phyloP scores from a whole-genome alignment of 2,329 filamentous ascomycete genomes.

The Colletotrichum liriopes region DNA sequence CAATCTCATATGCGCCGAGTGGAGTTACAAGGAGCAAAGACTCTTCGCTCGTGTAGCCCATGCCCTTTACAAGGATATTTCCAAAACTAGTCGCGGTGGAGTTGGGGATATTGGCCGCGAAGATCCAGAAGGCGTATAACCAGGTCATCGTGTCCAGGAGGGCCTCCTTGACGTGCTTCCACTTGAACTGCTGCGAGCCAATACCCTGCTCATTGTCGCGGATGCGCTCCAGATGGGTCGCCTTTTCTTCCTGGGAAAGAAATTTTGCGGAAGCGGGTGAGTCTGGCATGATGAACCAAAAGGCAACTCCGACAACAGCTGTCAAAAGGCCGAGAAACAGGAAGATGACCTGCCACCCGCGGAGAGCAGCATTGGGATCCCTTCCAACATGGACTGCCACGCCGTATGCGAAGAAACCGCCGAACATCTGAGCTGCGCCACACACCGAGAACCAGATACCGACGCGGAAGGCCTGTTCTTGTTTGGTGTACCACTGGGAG shows the following conservation, averaged over 20 bases:
- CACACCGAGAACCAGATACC: slow-evolving; percentile 78
- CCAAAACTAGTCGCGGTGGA: slow-evolving; percentile 56
- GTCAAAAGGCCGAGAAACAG: slow-evolving; percentile 69
- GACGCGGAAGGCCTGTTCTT: slow-evolving; percentile 75
- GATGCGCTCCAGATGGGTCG: slow-evolving; percentile 63
- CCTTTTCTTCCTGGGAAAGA: slow-evolving; percentile 69
- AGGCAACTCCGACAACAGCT: slow-evolving; percentile 61
- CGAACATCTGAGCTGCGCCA: slow-evolving; percentile 57
- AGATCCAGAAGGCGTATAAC: slow-evolving; percentile 47
- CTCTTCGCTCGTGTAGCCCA: slow-evolving; percentile 75
- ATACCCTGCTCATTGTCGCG: slow-evolving; percentile 77
- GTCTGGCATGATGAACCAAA: slow-evolving; percentile 65
- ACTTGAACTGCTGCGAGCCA: slow-evolving; percentile 78
- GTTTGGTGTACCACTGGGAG: slow-evolving; percentile 80
- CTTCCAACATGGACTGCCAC: slow-evolving; percentile 64
- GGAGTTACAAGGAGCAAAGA: slow-evolving; percentile 77
- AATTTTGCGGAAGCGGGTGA: slow-evolving; percentile 58
- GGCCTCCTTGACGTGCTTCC: slow-evolving; percentile 68
- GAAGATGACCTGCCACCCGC: slow-evolving; percentile 77
- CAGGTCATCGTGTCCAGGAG: slow-evolving; percentile 48
- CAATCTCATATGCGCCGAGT: slow-evolving; percentile 75
- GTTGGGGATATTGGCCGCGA: slow-evolving; percentile 50
- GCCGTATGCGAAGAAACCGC: slow-evolving; percentile 58
- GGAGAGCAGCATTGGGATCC: slow-evolving; percentile 60
- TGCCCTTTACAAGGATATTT: slow-evolving; percentile 62